Conservation (phyloP, 306 rosid species). For the Echinosophora koreensis region DNA sequence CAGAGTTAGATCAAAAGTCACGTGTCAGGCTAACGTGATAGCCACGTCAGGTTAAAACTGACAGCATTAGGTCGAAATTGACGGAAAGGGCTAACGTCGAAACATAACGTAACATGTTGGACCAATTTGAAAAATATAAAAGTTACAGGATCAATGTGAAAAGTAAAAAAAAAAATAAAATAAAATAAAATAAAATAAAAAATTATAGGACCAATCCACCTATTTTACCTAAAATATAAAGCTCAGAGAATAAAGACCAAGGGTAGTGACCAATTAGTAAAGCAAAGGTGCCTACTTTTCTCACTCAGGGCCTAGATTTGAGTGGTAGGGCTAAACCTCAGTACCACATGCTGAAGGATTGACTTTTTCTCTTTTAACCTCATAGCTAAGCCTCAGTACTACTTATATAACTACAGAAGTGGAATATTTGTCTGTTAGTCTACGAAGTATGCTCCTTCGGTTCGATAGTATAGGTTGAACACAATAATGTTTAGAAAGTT, state of each 20-base stretch:
- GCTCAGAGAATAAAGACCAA: neutral
- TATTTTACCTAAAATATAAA: conserved; percentile 23
- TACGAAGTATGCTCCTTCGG: conserved; percentile 6
- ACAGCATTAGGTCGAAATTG: no score
- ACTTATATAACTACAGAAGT: neutral
- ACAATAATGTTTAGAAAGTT: conserved; percentile 11
- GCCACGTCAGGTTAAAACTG: no score
- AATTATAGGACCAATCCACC: no score
- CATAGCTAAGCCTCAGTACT: conserved; percentile 13
- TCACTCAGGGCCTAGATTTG: conserved; percentile 17
- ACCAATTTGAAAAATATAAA: no score
- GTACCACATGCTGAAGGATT: conserved; percentile 1
- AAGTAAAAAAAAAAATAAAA: no score
- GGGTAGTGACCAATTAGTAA: neutral
- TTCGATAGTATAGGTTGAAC: conserved; percentile 18
- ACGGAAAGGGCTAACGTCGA: no score
- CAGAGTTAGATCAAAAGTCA: no score
- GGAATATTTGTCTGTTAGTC: conserved; percentile 16
- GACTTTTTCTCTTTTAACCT: conserved; percentile 22
- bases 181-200: no score
- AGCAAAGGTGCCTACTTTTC: conserved; percentile 5
- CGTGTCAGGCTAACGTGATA: no score
- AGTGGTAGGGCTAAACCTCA: conserved; percentile 6
- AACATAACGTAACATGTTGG: no score
- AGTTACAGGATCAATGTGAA: no score